A percentile compares a stretch with the other conserved stretches of the same genome.
These are phyloP conservation scores for Pseudoneurospora amorphoporcata DNA, from an alignment of 495 filamentous ascomycete genomes.

Conservation along the genomic window DNA sequence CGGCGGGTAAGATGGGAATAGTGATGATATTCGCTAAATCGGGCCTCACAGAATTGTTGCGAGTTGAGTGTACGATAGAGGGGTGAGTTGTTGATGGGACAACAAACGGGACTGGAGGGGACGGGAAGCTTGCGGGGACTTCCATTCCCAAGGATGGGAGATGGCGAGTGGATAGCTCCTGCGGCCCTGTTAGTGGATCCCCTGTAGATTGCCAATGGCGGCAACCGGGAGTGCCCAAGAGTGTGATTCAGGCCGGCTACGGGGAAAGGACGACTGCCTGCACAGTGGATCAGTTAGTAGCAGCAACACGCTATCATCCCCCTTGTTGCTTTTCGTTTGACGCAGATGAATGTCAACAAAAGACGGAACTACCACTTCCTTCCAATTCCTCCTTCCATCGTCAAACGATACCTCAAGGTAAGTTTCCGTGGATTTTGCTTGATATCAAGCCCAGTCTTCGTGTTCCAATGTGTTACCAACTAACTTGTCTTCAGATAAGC, in stretches of 20 bases:
- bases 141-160: neutral
- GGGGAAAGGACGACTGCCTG: neutral
- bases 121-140: neutral
- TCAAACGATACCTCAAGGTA: neutral
- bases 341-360: neutral
- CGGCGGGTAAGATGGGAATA: neutral
- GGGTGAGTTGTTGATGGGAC: neutral
- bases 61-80: neutral
- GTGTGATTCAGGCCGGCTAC: neutral
- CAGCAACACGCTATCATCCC: neutral
- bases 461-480: slow-evolving; percentile 3
- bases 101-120: neutral
- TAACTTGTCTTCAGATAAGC: neutral
- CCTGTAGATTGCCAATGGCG: neutral
- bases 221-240: neutral
- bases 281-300: neutral
- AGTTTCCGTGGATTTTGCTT: neutral
- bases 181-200: neutral
- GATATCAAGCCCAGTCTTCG: neutral
- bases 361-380: neutral
- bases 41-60: neutral
- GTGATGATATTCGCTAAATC: neutral
- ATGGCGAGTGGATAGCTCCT: neutral
- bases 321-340: neutral
- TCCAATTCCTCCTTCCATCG: neutral